Evolutionary conservation across 2,329 filamentous ascomycete genomes (phyloP), one percentile per base, ranked within the genome.

Genomic region (Nemania serpens): DNA sequence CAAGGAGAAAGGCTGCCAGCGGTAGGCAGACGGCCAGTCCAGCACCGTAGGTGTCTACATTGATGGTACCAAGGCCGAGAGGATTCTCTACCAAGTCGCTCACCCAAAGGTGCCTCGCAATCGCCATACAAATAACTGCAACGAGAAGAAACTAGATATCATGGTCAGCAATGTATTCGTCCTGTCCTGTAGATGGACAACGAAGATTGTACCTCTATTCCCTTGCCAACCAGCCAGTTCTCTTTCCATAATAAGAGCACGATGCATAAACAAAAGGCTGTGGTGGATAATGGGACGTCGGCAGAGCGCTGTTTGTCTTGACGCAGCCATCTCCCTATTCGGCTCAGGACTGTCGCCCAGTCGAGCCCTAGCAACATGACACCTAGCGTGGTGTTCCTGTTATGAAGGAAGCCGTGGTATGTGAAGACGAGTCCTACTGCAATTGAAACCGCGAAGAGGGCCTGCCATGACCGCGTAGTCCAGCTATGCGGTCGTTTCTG

Each of bases 351-450:
- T 2, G 37, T 37, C 9, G 57, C 41, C 56, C 62, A 61, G 25
- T 64, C 59, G 34, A 66, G 54, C 5, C 57, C 56, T 9, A 66
- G 46, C 34, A 66, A 17, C 59, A 66, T 65, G 36, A 66, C 59
- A 47, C 55, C 41, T 20, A 66, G 29, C 11, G 64, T 66, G 5
- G 64, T 65, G 51, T 66, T 66, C 15, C 64, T 57, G 25, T 65
- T 66, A 49, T 66, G 64, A 33, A 66, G 64, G 20, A 66, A 57
- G 50, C 61, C 61, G 51, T 66, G 64, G 22, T 66, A 66, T 12
- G 62, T 61, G 51, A 65, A 65, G 36, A 65, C n/a, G 15, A 66
- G 54, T 15, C 62, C 62, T 34, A 65, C 41, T 5, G 59, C 62
- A 15, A 61, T 22, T 12, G 41, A 5, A 12, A 36, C 46, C 0